Evolutionary conservation across 805 yeast species (phyloP), one percentile per base, ranked within the genome.

Genomic region (Pichia rugopelliculosa): DNA sequence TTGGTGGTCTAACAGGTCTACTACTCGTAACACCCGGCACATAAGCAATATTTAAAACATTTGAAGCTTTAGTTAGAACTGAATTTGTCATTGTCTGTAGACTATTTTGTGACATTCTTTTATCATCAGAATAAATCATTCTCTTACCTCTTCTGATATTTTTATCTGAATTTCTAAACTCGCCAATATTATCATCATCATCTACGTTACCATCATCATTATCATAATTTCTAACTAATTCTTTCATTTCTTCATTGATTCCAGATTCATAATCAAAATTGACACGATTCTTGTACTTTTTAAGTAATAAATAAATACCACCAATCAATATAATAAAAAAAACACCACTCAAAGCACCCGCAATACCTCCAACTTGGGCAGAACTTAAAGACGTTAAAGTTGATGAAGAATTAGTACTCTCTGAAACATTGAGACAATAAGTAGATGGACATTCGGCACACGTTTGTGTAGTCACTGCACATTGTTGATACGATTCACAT

Each of bases 41-140:
- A 61, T 89, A 90, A 3, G 96, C 96, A 48, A 91, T 84, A 18
- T 96, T 96, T 51, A 90, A 75, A 53, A 90, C 81, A 64, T 90
- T 89, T 13, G 95, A 85, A 4, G 95, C 95, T 56, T 84, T 79
- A 11, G 93, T 82, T 42, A 82, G 72, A 13, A 82, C 77, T 7
- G 89, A 77, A 26, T 85, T 76, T 9, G 90, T 84, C 41, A 51
- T 38, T 40, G 66, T 62, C 6, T 61, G 51, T 23, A 56, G 54
- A 37, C 68, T 63, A 13, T 58, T 60, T 45, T 64, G 63, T 17
- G 65, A 57, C 44, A 52, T 37, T 49, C 65, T 57, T 45, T 55
- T 57, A n/a, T 36, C 15, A 6, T 36, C n/a, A 34, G 27, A 3
- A 24, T 39, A 6, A 30, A 15, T 8, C 7, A 8, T 30, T 30